A percentile compares a stretch with the other conserved stretches of the same genome.
Conservation (phyloP, 129 eudicot species). For the Flaveria robusta region DNA sequence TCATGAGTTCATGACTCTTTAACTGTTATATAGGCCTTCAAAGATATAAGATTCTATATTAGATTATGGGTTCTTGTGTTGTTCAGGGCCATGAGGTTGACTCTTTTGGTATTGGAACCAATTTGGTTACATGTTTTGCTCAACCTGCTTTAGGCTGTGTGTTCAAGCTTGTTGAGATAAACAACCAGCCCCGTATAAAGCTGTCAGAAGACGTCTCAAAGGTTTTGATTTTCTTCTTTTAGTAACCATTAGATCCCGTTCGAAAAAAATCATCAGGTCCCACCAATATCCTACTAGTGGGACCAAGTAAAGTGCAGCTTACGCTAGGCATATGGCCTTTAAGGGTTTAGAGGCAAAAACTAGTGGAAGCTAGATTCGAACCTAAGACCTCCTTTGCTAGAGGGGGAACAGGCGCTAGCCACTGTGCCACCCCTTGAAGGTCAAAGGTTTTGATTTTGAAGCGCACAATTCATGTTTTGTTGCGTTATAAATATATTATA, state of each 20-base stretch:
- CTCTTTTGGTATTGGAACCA: conserved; percentile 93
- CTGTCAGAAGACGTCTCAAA: conserved; percentile 96
- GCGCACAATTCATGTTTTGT: neutral
- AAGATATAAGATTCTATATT: neutral
- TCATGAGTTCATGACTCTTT: neutral
- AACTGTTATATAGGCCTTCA: neutral
- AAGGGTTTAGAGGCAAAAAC: neutral
- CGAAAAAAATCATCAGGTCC: neutral
- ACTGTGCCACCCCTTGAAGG: neutral
- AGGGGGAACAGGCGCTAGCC: neutral
- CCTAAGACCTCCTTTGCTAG: neutral
- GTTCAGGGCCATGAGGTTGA: conserved; percentile 91
- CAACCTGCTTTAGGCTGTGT: conserved; percentile 98
- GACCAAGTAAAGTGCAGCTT: neutral
- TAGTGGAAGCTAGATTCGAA: neutral
- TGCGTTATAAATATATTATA: neutral
- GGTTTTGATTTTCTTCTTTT: conserved; percentile 44
- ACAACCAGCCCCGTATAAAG: conserved; percentile 92
- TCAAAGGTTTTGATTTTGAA: neutral
- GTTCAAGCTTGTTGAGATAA: conserved; percentile 96
- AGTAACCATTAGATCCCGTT: neutral
- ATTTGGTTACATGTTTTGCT: conserved; percentile 95
- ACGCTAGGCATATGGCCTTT: neutral
- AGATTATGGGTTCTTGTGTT: conserved; percentile 8
- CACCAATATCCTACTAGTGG: neutral